Evolutionary conservation across 2,329 filamentous ascomycete species (phyloP).

Genomic region (Talaromyces rugulosus): DNA sequence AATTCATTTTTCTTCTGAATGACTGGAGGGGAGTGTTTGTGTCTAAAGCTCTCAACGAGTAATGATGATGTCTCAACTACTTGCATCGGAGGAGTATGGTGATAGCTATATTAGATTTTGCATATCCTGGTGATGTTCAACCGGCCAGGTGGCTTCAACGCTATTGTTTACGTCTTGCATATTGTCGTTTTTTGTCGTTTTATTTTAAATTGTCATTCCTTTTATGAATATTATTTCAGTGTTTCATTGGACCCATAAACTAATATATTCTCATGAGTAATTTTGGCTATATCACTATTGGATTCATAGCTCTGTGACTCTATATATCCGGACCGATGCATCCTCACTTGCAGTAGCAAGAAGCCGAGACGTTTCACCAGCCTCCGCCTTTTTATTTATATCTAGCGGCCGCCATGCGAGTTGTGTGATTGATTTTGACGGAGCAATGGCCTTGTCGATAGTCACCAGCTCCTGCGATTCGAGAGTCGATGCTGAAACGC

Average conservation of each 20-base stretch:
- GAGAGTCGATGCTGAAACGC: slow-evolving; percentile 28
- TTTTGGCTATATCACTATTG: slow-evolving; percentile 12
- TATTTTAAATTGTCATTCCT: not conserved
- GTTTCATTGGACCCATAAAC: not conserved
- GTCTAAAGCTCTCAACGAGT: not conserved
- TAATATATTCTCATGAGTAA: not conserved
- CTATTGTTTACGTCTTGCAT: slow-evolving; percentile 4
- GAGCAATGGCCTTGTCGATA: slow-evolving; percentile 41
- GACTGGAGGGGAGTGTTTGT: not conserved
- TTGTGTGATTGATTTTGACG: slow-evolving; percentile 63
- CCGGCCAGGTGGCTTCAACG: slow-evolving; percentile 19
- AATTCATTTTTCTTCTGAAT: not conserved
- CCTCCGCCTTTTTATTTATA: not conserved
- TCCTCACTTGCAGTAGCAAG: slow-evolving; percentile 46
- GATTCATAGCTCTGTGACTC: slow-evolving; percentile 27
- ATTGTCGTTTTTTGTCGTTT: slow-evolving; percentile 1
- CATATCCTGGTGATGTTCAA: slow-evolving; percentile 14
- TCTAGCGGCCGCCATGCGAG: slow-evolving; percentile 62
- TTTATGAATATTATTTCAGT: not conserved
- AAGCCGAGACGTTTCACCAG: not conserved
- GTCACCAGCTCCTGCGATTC: slow-evolving; percentile 26
- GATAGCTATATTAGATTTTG: slow-evolving; percentile 8
- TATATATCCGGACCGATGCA: slow-evolving; percentile 39
- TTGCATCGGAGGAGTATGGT: slow-evolving; percentile 13
- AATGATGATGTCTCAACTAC: slow-evolving; percentile 13